These are phyloP conservation scores for Arabidopsis lyrata DNA, from an alignment of 441 rosid genomes.

Conservation along the genomic window DNA sequence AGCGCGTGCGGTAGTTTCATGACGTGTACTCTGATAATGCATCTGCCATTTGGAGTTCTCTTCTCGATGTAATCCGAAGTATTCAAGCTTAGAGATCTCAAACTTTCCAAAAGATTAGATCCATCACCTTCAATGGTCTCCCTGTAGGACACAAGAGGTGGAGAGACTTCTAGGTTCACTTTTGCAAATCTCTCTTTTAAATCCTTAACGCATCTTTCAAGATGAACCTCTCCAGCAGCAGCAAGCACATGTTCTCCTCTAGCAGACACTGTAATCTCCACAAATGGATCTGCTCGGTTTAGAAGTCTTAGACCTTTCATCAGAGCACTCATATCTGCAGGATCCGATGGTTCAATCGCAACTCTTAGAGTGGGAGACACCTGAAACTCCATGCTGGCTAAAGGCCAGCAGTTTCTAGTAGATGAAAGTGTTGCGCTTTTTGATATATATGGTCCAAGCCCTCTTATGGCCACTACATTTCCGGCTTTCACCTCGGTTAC, in stretches of 20 bases:
- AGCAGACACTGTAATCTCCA: constrained; percentile 86
- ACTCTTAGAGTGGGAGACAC: constrained; percentile 91
- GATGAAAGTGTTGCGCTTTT: constrained; percentile 94
- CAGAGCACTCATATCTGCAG: constrained; percentile 78
- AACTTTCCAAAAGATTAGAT: constrained; percentile 63
- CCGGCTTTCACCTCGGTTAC: constrained; percentile 87
- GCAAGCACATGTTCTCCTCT: constrained; percentile 95
- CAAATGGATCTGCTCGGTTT: constrained; percentile 95
- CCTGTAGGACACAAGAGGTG: constrained; percentile 89
- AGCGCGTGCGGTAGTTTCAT: constrained; percentile 78
- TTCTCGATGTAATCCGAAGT: constrained; percentile 68
- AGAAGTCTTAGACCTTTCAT: constrained; percentile 89
- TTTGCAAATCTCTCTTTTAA: constrained; percentile 90
- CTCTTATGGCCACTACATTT: constrained; percentile 86
- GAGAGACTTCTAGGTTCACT: constrained; percentile 83
- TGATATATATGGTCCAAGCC: constrained; percentile 92
- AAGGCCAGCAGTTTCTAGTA: constrained; percentile 89
- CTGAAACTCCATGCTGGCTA: constrained; percentile 93
- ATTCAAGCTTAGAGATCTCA: constrained; percentile 61
- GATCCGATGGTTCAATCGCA: constrained; percentile 93
- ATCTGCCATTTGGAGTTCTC: constrained; percentile 79
- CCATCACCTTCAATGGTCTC: constrained; percentile 85
- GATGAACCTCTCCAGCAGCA: constrained; percentile 96
- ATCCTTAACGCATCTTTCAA: constrained; percentile 91
- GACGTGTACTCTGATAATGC: constrained; percentile 74